Evolutionary conservation across 2,329 filamentous ascomycete species (phyloP).

Genomic region (Monosporascus sp.): DNA sequence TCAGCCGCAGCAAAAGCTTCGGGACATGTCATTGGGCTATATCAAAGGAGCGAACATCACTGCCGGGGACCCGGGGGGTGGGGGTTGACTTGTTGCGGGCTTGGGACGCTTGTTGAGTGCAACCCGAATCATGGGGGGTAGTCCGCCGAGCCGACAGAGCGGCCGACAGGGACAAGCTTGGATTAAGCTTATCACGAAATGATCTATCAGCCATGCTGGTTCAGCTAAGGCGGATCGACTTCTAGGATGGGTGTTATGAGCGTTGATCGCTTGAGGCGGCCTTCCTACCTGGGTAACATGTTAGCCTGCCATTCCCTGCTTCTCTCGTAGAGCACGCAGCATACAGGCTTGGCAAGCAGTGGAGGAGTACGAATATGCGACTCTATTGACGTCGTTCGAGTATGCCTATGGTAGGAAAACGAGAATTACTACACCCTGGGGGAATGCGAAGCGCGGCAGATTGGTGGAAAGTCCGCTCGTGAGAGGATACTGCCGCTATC

Average conservation of each 20-base stretch:
- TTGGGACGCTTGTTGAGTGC: not conserved
- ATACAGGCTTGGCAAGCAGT: not conserved
- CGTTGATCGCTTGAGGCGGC: not conserved
- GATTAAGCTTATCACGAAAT: not conserved
- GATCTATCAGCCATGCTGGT: not conserved
- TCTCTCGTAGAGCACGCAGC: not conserved
- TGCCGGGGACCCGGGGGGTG: too few species aligned
- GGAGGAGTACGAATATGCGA: not conserved
- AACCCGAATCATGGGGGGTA: not conserved
- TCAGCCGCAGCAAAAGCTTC: not conserved
- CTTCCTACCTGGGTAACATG: not conserved
- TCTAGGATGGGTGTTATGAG: not conserved
- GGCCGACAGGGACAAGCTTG: not conserved
- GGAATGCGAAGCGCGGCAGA: too few species aligned
- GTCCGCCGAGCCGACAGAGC: not conserved
- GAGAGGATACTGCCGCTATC: too few species aligned
- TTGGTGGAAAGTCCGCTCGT: too few species aligned
- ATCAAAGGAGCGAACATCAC: not conserved
- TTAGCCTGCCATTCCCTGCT: not conserved
- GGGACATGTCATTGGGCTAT: not conserved
- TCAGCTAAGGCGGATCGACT: not conserved
- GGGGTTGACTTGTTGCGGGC: too few species aligned
- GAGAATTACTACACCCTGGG: too few species aligned
- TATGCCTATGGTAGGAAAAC: not conserved
- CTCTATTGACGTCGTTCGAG: not conserved